A percentile compares a stretch with the other conserved stretches of the same genome.
Evolutionary conservation across 495 filamentous ascomycete genomes (phyloP).

Genomic region (Annulohypoxylon bovei): DNA sequence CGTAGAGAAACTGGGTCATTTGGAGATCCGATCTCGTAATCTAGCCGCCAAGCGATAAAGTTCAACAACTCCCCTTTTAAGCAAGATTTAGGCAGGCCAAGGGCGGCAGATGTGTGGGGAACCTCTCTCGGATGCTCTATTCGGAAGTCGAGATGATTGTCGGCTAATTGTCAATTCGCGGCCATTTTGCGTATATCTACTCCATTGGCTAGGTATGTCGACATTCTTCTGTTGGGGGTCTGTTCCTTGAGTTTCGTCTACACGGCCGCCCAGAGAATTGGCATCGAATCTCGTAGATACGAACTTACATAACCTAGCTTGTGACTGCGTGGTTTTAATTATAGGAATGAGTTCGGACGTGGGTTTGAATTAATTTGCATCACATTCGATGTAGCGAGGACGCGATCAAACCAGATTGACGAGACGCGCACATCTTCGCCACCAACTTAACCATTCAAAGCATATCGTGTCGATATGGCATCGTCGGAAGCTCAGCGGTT

Average conservation of each 20-base stretch:
- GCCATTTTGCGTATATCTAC: not conserved
- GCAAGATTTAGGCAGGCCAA: slow-evolving; percentile 33
- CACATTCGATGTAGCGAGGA: too few species aligned
- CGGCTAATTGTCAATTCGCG: slow-evolving; percentile 32
- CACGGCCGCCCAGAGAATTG: not conserved
- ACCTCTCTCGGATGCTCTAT: slow-evolving; percentile 23
- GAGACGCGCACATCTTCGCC: too few species aligned
- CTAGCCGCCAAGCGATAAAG: slow-evolving; percentile 24
- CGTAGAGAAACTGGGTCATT: not conserved
- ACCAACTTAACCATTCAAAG: not conserved
- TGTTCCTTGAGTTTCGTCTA: not conserved
- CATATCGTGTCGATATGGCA: not conserved
- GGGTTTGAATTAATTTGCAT: not conserved
- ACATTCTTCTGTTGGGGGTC: not conserved
- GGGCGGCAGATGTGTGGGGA: slow-evolving; percentile 25
- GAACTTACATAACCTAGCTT: not conserved
- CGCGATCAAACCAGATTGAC: too few species aligned
- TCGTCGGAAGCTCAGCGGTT: not conserved
- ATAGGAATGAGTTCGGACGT: not conserved
- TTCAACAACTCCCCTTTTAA: slow-evolving; percentile 30
- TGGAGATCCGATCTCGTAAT: slow-evolving; percentile 8
- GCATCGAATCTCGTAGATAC: not conserved
- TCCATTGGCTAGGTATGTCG: slow-evolving; percentile 6
- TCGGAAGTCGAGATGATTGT: slow-evolving; percentile 16
- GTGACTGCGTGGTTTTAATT: not conserved